Base-by-base conservation (phyloP, 208 protist genomes). In the Wallacemonas sp. region DNA sequence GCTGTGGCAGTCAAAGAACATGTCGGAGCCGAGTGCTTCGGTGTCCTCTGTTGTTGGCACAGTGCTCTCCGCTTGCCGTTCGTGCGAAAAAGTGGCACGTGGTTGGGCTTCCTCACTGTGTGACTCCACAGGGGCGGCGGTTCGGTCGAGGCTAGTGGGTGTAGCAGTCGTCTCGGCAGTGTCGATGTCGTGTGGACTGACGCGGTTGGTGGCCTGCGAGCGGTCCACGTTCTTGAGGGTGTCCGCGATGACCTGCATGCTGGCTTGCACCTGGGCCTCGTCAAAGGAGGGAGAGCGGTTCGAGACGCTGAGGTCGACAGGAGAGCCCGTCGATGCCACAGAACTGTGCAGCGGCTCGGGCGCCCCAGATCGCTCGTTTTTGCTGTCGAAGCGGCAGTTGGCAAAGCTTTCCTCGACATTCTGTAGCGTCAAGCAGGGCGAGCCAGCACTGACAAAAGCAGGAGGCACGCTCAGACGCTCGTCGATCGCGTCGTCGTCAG, bases 1-100 rank as follows among this genome's bases (percentile, higher is more conserved):
- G 45, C 76, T 89, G 19, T 79, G 53, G 41, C 83, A 89, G 42
- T 85, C 82, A 21, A 76, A 75, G 57, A 89, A 89, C 55, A 79
- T 71, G 12, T 66, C 71, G 3, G 76, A 82, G n/a, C 53, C 37
- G n/a, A 63, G n/a, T 8, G 3, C 38, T 8, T 37, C 27, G 39
- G 26, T 52, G 24, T 38, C 29, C 17, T 19, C 29, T 9, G 36
- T 15, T 9, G 36, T 41, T 9, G 36, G 10, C 10, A 17, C 36
- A 15, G 10, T 15, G 64, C 2, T 63, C 64, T 15, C 21, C 36
- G 59, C 63, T 17, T 37, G 53, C 21, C 58, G 65, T 13, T 70
- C 74, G 37, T 80, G 63, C 22, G 68, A 80, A n/a, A 70, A 70
- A 3, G 61, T 34, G 3, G 58, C 58, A n/a, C 36, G 33, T 33